Conservation (phyloP, 1,284 basidiomycete species). For the Pseudozyma sp. region DNA sequence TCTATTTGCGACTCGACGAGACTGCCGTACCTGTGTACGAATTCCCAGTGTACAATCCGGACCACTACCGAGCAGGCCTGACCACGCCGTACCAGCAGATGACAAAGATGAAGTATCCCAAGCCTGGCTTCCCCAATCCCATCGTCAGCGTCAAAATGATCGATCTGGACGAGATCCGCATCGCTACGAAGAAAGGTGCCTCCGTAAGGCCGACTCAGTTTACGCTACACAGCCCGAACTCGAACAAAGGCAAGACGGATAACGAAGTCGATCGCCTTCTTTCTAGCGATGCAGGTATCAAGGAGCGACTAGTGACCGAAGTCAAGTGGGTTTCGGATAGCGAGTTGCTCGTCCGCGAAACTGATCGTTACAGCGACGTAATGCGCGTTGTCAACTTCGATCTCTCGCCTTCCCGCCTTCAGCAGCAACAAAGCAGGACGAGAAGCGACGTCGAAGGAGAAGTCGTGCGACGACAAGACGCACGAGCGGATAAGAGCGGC, state of each 20-base stretch:
- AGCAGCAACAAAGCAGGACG: conserved; percentile 5
- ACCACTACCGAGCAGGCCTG: conserved; percentile 36
- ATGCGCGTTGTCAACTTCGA: conserved; percentile 55
- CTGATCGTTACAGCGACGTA: conserved; percentile 72
- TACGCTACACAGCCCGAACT: conserved; percentile 33
- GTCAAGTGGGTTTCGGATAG: conserved; percentile 85
- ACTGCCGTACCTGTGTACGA: conserved; percentile 84
- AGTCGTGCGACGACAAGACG: conserved; percentile 75
- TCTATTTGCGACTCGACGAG: conserved; percentile 89
- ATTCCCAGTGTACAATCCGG: conserved; percentile 86
- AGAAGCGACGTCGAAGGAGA: conserved; percentile 53
- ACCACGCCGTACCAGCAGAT: conserved; percentile 55
- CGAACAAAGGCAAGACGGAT: conserved; percentile 54
- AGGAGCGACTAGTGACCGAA: conserved; percentile 76
- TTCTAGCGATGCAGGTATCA: conserved; percentile 73
- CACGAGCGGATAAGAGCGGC: conserved; percentile 81
- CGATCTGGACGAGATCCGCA: conserved; percentile 49
- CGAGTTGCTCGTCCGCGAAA: conserved; percentile 85
- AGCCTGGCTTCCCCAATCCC: conserved; percentile 90
- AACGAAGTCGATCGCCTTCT: conserved; percentile 70
- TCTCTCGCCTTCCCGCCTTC: conserved; percentile 2
- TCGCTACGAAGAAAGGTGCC: conserved; percentile 12
- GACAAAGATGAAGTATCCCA: conserved; percentile 70
- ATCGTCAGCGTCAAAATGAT: conserved; percentile 81
- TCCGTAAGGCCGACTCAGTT: conserved; percentile 25